Evolutionary conservation across 2,329 filamentous ascomycete genomes (phyloP).

Genomic region (Tolypocladium inflatum): DNA sequence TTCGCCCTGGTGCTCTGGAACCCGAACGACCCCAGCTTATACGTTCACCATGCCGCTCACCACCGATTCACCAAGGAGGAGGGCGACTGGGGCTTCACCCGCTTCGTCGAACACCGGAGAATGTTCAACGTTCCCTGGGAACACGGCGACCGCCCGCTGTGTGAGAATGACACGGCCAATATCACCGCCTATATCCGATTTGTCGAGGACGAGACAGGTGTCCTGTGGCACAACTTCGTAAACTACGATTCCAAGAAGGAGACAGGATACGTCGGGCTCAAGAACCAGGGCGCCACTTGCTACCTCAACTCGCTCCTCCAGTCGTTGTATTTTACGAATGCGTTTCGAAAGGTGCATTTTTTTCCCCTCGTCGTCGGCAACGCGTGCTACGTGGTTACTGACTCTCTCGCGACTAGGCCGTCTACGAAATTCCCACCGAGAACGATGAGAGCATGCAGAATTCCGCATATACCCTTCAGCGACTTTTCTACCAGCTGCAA

Average conservation of each 20-base stretch:
- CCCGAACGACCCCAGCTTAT: conserved; percentile 80
- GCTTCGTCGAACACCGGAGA: conserved; percentile 79
- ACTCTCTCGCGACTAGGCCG: conserved; percentile 47
- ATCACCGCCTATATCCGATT: conserved; percentile 77
- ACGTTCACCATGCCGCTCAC: conserved; percentile 72
- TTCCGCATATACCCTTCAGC: conserved; percentile 87
- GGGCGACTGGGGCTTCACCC: conserved; percentile 97
- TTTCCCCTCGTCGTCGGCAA: background rate
- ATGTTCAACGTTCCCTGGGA: conserved; percentile 78
- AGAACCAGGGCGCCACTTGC: conserved; percentile 92
- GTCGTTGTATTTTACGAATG: conserved; percentile 80
- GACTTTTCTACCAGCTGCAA: conserved; percentile 91
- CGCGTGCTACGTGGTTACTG: background rate
- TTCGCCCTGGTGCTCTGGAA: conserved; percentile 95
- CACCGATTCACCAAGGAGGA: conserved; percentile 96
- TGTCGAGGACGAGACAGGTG: conserved; percentile 79
- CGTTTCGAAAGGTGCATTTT: conserved; percentile 70
- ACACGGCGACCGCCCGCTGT: conserved; percentile 55
- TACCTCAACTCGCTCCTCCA: conserved; percentile 80
- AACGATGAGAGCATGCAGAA: conserved; percentile 72
- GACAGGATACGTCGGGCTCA: conserved; percentile 91
- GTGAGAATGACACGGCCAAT: conserved; percentile 68
- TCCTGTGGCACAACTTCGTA: conserved; percentile 83
- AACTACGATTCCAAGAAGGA: conserved; percentile 99
- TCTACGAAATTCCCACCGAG: conserved; percentile 94